Evolutionary conservation across 179 eudicot genomes (phyloP).

Genomic region (Beta lomatogona): DNA sequence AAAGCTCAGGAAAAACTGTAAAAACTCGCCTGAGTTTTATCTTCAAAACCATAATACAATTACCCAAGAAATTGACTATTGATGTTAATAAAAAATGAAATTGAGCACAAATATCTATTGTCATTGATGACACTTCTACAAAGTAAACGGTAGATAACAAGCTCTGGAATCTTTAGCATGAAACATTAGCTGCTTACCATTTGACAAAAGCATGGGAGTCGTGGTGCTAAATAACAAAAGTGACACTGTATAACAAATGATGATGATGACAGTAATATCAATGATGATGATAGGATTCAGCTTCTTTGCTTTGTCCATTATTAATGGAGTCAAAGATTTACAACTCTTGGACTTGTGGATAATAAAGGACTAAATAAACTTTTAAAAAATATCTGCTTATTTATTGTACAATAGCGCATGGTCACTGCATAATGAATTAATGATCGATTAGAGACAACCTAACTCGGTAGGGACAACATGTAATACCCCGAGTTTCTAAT

Average conservation of each 20-base stretch:
- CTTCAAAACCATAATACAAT: not conserved
- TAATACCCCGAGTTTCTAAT: too few relatives aligned
- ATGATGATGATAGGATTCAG: not conserved
- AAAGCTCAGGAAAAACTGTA: conserved; percentile 4
- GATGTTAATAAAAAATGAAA: not conserved
- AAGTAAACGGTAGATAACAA: not conserved
- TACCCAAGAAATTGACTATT: not conserved
- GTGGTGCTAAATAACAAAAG: not conserved
- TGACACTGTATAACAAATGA: not conserved
- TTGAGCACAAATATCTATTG: not conserved
- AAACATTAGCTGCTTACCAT: not conserved
- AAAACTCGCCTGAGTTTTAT: not conserved
- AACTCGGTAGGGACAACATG: not conserved
- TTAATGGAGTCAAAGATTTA: not conserved
- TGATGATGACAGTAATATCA: too few relatives aligned
- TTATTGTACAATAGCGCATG: not conserved
- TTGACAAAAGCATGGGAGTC: not conserved
- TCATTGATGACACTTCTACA: not conserved
- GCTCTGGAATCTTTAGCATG: not conserved
- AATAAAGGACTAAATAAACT: not conserved
- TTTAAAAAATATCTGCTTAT: not conserved
- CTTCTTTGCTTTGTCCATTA: not conserved
- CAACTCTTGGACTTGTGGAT: not conserved
- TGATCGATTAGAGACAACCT: not conserved
- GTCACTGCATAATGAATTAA: not conserved